Conservation (phyloP, 768 basidiomycete species). For the Cantharellus anzutake region DNA sequence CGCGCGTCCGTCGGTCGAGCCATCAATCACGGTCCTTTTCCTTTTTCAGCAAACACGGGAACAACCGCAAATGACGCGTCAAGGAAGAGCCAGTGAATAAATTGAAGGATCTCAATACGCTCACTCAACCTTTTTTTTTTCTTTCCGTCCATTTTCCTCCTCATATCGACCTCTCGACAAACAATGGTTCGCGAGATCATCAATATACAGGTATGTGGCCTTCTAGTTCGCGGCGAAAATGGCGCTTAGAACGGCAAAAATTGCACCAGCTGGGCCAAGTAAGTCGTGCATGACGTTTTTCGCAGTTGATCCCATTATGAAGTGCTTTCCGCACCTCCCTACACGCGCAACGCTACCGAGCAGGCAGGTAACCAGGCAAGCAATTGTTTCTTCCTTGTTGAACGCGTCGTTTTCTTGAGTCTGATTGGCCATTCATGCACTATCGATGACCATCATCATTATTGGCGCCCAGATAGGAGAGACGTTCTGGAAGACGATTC, state of each 20-base stretch:
- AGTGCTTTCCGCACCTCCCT: neutral
- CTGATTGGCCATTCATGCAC: neutral
- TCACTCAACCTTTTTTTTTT: neutral
- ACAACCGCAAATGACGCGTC: too few species aligned
- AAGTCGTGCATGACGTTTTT: constrained; percentile 1
- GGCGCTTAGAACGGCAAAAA: neutral
- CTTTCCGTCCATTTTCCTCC: neutral
- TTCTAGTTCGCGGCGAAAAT: neutral
- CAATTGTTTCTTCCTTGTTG: too few species aligned
- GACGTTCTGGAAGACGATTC: constrained; percentile 75
- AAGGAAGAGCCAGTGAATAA: too few species aligned
- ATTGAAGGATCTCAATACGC: too few species aligned
- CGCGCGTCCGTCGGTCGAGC: too few species aligned
- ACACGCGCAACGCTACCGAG: neutral
- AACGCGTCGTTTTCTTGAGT: neutral
- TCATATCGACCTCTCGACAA: neutral
- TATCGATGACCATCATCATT: neutral
- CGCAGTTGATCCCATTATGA: constrained; percentile 7
- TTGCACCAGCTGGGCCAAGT: constrained; percentile 49
- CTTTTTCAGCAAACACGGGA: too few species aligned
- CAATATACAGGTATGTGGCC: constrained; percentile 46
- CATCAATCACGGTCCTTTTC: too few species aligned
- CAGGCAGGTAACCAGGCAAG: constrained; percentile 47
- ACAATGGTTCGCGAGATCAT: constrained; percentile 45
- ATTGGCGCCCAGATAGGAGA: constrained; percentile 28